Evolutionary conservation across 352 stramenopile genomes (phyloP).

Genomic region (Hyaloperonospora arabidopsidis): DNA sequence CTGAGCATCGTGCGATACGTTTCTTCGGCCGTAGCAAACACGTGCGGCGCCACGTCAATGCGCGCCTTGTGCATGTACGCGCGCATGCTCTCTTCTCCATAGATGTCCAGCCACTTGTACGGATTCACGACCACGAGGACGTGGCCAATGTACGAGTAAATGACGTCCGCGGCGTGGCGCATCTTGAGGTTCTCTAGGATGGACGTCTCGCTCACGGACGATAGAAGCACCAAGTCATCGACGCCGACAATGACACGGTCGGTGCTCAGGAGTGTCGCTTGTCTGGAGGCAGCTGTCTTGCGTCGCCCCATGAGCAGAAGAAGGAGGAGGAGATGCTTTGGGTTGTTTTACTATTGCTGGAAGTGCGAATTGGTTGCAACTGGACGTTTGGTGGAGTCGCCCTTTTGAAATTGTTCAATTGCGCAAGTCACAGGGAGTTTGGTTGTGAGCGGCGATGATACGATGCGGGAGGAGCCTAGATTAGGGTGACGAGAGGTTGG

Average conservation of each 20-base stretch:
- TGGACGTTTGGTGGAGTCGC: too few species aligned
- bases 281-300: conserved; percentile 17
- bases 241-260: conserved; percentile 68
- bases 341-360: too few species aligned
- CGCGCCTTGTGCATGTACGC: conserved; percentile 78
- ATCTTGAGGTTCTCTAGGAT: conserved; percentile 88
- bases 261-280: conserved; percentile 36
- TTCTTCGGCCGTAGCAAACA: conserved; percentile 82
- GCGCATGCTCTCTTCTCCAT: conserved; percentile 72
- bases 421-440: too few species aligned
- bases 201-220: conserved; percentile 57
- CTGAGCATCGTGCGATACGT: conserved; percentile 84
- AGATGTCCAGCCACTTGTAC: conserved; percentile 89
- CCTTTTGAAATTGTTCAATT: too few species aligned
- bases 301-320: conserved; percentile 22
- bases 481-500: too few species aligned
- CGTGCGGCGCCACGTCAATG: conserved; percentile 82
- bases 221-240: conserved; percentile 76
- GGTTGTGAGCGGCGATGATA: too few species aligned
- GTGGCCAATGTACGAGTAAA: conserved; percentile 86
- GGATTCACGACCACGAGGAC: conserved; percentile 84
- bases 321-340: too few species aligned
- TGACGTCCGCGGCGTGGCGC: conserved; percentile 76
- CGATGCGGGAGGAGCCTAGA: too few species aligned
- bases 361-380: too few species aligned